Conservation (phyloP, 129 eudicot genomes). For the Artemisia argyi region DNA sequence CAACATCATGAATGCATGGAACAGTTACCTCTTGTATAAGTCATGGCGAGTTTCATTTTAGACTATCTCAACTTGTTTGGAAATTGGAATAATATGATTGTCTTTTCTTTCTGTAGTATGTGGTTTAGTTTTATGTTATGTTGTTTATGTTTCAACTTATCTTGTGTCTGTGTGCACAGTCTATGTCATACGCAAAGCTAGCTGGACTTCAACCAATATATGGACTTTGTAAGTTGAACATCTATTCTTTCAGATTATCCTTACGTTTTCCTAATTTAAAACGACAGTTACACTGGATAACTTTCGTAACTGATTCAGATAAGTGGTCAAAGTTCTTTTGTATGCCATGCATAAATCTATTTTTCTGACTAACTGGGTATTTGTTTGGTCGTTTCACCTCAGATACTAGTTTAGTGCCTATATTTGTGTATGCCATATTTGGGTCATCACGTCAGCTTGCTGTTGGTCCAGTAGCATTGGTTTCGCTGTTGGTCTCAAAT, state of each 20-base stretch:
- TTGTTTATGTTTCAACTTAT: background rate
- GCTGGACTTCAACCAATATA: conserved; percentile 98
- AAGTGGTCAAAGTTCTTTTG: background rate
- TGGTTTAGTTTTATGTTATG: background rate
- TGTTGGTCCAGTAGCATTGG: conserved; percentile 98
- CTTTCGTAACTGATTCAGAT: background rate
- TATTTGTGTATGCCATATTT: conserved; percentile 83
- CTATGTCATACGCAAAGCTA: conserved; percentile 98
- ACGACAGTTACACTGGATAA: background rate
- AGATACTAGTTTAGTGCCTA: conserved; percentile 95
- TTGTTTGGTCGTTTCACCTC: conserved; percentile 31
- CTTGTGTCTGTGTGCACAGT: conserved; percentile 43
- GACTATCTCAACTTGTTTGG: background rate
- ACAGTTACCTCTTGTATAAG: too few relatives aligned
- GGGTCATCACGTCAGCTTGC: conserved; percentile 99
- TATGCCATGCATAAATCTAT: conserved; percentile 8
- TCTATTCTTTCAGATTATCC: background rate
- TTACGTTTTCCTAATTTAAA: background rate
- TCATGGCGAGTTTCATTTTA: too few relatives aligned
- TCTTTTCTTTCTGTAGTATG: background rate
- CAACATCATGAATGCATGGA: too few relatives aligned
- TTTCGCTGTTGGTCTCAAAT: conserved; percentile 86
- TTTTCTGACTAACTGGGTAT: conserved; percentile 19
- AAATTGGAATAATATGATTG: background rate
- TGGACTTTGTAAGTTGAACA: conserved; percentile 88